Base-by-base conservation (phyloP, 2,329 filamentous ascomycete species). In the Trichoderma lentiforme region DNA sequence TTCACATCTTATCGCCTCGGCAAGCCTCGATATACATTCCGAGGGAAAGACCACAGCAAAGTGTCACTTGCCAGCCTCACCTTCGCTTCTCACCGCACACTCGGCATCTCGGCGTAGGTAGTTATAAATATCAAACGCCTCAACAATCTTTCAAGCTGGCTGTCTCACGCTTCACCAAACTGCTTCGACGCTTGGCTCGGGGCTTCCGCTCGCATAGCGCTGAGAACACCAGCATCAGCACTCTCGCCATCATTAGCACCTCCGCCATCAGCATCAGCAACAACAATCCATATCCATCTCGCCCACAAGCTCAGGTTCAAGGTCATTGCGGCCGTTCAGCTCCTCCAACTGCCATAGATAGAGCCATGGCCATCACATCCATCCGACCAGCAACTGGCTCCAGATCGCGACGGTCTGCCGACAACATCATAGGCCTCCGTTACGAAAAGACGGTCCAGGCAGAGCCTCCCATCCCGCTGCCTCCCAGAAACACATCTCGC, bases 371-470 rank as follows among this genome's bases (percentile, higher is more conserved):
- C 62, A n/a, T 83, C 74, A 77, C 81, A 72, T 86, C 82, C 75
- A 78, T 83, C 77, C 83, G 85, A 75, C 79, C 82, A 74, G 84
- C 79, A 76, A 80, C 78, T 74, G 80, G 81, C 73, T 78, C 83
- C 21, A 74, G 79, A 73, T 78, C 84, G 24, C 76, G 76, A 57
- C 78, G 76, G 72, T 73, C 76, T 21, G 77, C 78, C 39, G 86
- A 88, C 75, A 81, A 79, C 74, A 79, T 90, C 75, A 83, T 90
- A 72, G 85, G 85, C 62, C 77, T 91, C 70, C 86, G 87, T 72
- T 91, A 91, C 81, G 89, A 91, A 77, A 85, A 90, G 79, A 88
- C 87, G 43, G 81, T 85, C 65, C 84, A 87, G 75, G 86, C 86
- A 62, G 85, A 87, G 78, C 86, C 86, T 72, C 89, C 89, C 43